Evolutionary conservation across 2,329 filamentous ascomycete genomes (phyloP).

Genomic region (Penicillium sp.): DNA sequence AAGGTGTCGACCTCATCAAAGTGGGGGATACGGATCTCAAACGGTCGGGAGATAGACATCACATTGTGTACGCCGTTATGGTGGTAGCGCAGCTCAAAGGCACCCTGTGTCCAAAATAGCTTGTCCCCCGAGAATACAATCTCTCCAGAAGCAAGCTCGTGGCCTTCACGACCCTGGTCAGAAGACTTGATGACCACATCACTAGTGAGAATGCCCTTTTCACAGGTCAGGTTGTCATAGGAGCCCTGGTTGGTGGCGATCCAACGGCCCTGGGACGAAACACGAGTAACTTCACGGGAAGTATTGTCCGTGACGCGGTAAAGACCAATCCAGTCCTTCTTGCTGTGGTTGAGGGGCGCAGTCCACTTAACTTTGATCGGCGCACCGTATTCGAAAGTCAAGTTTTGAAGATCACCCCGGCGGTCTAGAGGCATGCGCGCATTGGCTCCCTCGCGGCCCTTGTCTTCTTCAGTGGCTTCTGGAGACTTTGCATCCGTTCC

Average conservation of each 20-base stretch:
- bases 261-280: conserved; percentile 88
- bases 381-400: conserved; percentile 83
- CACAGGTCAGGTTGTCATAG: conserved; percentile 73
- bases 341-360: conserved; percentile 81
- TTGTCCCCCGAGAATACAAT: conserved; percentile 89
- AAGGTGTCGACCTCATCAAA: conserved; percentile 73
- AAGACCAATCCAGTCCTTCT: conserved; percentile 91
- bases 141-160: conserved; percentile 71
- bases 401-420: conserved; percentile 65
- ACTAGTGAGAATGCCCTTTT: conserved; percentile 71
- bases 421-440: conserved; percentile 66
- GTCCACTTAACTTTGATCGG: conserved; percentile 90
- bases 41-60: conserved; percentile 90
- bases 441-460: conserved; percentile 70
- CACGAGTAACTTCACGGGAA: conserved; percentile 77
- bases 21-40: conserved; percentile 80
- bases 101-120: conserved; percentile 94
- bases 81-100: conserved; percentile 97
- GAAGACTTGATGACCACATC: conserved; percentile 59
- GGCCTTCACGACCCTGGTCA: conserved; percentile 48
- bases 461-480: conserved; percentile 59
- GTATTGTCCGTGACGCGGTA: conserved; percentile 96
- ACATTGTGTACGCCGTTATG: conserved; percentile 90
- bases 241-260: conserved; percentile 73
- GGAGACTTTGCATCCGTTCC: conserved; percentile 59